Conservation (phyloP, 176 grass and related monocot genomes). For the Cenchrus purpureus region DNA sequence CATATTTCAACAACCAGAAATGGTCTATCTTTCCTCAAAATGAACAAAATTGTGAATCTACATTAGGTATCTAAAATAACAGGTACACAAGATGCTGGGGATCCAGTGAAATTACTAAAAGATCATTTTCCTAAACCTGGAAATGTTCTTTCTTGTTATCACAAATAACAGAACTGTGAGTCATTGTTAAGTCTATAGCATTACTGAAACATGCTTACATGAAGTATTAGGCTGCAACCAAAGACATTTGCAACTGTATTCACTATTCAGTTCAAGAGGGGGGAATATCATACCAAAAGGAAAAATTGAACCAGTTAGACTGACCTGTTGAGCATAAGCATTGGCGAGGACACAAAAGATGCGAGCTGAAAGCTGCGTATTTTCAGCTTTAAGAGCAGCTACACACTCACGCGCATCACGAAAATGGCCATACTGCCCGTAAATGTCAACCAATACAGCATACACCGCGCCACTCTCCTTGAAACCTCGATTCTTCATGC, state of each 20-base stretch:
- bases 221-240: too few relatives aligned
- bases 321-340: conserved; percentile 73
- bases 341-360: conserved; percentile 83
- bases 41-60: not conserved
- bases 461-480: conserved; percentile 73
- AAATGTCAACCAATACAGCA: conserved; percentile 89
- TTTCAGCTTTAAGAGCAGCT: conserved; percentile 77
- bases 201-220: not conserved
- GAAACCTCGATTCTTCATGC: conserved; percentile 66
- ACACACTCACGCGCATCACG: conserved; percentile 65
- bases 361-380: conserved; percentile 58
- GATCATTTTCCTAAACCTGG: not conserved
- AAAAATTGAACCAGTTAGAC: not conserved
- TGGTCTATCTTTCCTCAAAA: not conserved
- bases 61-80: not conserved
- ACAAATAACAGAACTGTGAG: not conserved
- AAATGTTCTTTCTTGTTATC: not conserved
- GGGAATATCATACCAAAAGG: not conserved
- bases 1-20: not conserved
- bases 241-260: not conserved
- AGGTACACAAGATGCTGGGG: not conserved
- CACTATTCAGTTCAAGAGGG: not conserved
- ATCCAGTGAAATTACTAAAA: not conserved
- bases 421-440: conserved; percentile 79
- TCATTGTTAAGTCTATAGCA: not conserved